A percentile compares a stretch with the other conserved stretches of the same genome.
These are phyloP conservation scores for Blastobotrys robertii DNA, from an alignment of 805 yeast species.

Conservation along the genomic window DNA sequence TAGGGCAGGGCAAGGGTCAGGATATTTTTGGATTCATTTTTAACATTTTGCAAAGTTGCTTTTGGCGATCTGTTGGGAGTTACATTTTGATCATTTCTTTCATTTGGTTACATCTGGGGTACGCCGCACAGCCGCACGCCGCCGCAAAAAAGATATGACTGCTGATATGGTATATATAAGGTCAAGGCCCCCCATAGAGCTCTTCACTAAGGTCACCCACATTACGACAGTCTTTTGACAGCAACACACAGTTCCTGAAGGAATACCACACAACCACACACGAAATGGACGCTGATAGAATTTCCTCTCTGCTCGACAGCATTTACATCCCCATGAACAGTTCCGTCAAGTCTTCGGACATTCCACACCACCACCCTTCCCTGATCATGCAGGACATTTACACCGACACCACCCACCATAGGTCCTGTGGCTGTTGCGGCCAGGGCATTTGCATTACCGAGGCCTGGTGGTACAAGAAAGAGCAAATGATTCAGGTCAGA, in stretches of 20 bases:
- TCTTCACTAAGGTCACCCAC: background rate
- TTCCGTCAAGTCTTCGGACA: slow-evolving; percentile 15
- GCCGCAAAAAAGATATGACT: background rate
- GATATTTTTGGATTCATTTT: too few species aligned
- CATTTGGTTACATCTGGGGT: too few species aligned
- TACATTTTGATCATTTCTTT: too few species aligned
- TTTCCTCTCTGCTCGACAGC: slow-evolving; percentile 32
- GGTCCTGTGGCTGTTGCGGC: slow-evolving; percentile 32
- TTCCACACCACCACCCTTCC: slow-evolving; percentile 48
- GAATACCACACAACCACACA: background rate
- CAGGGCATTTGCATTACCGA: slow-evolving; percentile 32
- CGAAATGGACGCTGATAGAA: slow-evolving; percentile 36
- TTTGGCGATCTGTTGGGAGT: too few species aligned
- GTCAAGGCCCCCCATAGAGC: background rate
- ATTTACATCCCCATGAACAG: slow-evolving; percentile 39
- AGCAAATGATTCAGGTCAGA: background rate
- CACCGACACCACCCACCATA: slow-evolving; percentile 40
- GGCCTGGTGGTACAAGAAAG: slow-evolving; percentile 29
- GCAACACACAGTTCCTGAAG: background rate
- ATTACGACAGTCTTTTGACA: background rate
- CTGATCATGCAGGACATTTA: slow-evolving; percentile 47
- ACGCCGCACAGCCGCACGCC: too few species aligned
- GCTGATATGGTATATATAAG: background rate
- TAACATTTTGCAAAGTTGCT: too few species aligned
- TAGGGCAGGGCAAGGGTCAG: too few species aligned